Evolutionary conservation across 2,329 filamentous ascomycete genomes (phyloP).

Genomic region (Dothiorella sarmentorum): DNA sequence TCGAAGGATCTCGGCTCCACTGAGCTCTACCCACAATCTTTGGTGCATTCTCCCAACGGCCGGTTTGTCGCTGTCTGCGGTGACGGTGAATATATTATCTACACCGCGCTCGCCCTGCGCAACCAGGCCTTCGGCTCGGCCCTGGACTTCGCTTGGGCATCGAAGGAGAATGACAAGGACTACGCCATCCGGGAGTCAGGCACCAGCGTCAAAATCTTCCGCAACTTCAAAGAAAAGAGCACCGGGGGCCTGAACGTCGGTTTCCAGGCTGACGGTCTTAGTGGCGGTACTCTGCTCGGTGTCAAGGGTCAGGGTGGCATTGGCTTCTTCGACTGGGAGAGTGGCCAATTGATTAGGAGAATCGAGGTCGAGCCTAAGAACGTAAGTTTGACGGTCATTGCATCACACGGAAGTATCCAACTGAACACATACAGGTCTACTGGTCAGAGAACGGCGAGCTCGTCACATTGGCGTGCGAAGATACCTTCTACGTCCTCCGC

Average conservation of each 20-base stretch:
- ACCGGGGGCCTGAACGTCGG: slow-evolving; percentile 82
- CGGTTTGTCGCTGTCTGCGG: slow-evolving; percentile 87
- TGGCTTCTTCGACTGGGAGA: slow-evolving; percentile 95
- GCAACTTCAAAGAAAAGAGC: slow-evolving; percentile 91
- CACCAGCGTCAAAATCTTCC: slow-evolving; percentile 94
- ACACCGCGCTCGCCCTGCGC: slow-evolving; percentile 91
- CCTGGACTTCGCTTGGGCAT: slow-evolving; percentile 94
- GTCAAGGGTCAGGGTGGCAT: slow-evolving; percentile 94
- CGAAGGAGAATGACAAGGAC: slow-evolving; percentile 96
- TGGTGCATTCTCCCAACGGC: slow-evolving; percentile 94
- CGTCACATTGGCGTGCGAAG: slow-evolving; percentile 87
- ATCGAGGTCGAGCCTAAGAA: slow-evolving; percentile 75
- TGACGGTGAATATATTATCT: slow-evolving; percentile 98
- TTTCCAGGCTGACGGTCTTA: slow-evolving; percentile 89
- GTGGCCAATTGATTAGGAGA: slow-evolving; percentile 79
- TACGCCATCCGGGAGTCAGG: slow-evolving; percentile 94
- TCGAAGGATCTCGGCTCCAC: slow-evolving; percentile 95
- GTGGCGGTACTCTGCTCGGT: slow-evolving; percentile 84
- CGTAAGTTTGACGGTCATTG: slow-evolving; percentile 37
- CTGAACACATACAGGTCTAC: slow-evolving; percentile 61
- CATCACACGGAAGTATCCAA: not conserved
- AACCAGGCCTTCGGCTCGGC: slow-evolving; percentile 97
- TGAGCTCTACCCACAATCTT: slow-evolving; percentile 92
- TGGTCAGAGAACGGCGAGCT: slow-evolving; percentile 97
- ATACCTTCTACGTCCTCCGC: slow-evolving; percentile 89